Evolutionary conservation across 306 rosid genomes (phyloP), one percentile per base, ranked within the genome.

Genomic region (Dalbergia cultrata): DNA sequence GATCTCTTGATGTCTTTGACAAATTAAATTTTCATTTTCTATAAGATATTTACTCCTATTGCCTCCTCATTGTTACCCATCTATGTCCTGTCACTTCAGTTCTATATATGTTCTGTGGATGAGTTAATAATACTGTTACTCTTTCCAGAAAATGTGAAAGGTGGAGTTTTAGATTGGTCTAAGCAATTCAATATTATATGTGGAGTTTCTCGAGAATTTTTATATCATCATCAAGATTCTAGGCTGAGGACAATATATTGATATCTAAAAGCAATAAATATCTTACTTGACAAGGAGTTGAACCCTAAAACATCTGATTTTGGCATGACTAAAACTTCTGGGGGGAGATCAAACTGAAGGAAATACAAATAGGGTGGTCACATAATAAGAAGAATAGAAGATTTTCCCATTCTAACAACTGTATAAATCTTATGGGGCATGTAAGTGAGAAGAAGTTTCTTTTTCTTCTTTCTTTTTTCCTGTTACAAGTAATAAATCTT

Each of bases 161-260:
- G 63, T 16, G 70, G 70, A 33, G 6, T 18, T 53, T 21, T 85
- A 26, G 83, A 86, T 60, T 88, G 91, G 91, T 19, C 84, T 47
- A 81, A 67, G 72, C 89, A 86, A 64, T 81, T 83, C 76, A 67
- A 78, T 67, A 85, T 88, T 31, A 59, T 83, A 21, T 50, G 50
- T 18, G 93, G 93, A 60, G 60, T 91, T 50, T 89, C 88, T 0
- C 82, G 89, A 13, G 91, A 91, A 33, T 88, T 89, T 39, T 43
- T 91, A 5, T 91, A 91, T 81, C 95, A 89, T 57, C 93, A 91
- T 72, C 83, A 83, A 78, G 86, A 83, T 67, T 83, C 86, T 16
- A 78, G 83, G 7, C 57, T 83, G 50, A 78, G 86, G 33, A 78
- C 78, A n/a, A 72, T 83, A 72, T 80, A 83, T 4, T 72, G 86